Conservation (phyloP, 176 grass and related monocot genomes). For the Oryza meridionalis region DNA sequence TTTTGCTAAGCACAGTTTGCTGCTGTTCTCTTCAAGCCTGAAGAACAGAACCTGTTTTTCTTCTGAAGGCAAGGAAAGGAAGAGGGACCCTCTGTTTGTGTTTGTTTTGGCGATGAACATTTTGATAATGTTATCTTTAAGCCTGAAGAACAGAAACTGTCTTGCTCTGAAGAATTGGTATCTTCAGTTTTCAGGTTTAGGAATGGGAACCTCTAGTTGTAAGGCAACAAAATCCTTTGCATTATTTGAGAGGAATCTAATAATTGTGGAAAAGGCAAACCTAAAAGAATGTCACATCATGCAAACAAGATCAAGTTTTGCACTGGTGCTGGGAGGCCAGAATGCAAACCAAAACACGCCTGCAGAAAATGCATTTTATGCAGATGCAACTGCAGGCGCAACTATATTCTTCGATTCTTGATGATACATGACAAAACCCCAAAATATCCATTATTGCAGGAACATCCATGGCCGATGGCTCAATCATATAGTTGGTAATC, state of each 20-base stretch:
- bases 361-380: conserved; percentile 30
- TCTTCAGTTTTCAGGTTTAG: neutral
- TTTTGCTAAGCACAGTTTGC: neutral
- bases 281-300: conserved; percentile 21
- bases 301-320: neutral
- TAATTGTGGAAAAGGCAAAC: neutral
- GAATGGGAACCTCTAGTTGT: neutral
- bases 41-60: neutral
- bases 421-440: neutral
- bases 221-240: neutral
- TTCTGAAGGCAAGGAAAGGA: neutral
- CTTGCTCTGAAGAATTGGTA: neutral
- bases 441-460: conserved; percentile 24
- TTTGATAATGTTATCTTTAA: no score
- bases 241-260: neutral
- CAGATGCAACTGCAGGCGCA: conserved; percentile 19
- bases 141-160: neutral
- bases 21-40: neutral
- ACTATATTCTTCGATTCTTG: neutral
- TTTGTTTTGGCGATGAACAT: no score
- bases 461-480: conserved; percentile 19
- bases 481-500: conserved; percentile 48
- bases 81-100: no score
- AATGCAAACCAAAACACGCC: conserved; percentile 14
- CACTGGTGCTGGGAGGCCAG: conserved; percentile 3